Percentiles rank a stretch among this genome's conserved stretches.
Conservation (phyloP, 306 rosid genomes). For the Cicer arietinum region DNA sequence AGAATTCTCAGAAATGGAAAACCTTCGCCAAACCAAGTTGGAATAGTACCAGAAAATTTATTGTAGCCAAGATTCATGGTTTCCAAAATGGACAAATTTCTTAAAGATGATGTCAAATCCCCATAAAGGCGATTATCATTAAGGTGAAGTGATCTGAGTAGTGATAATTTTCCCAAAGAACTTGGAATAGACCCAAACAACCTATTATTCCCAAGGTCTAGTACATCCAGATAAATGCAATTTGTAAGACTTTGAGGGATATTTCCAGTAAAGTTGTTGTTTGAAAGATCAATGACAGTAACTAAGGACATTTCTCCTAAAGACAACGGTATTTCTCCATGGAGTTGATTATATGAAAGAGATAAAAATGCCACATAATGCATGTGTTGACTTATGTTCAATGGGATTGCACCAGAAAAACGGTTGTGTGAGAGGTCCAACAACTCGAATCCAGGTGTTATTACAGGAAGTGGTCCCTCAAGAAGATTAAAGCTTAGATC, state of each 20-base stretch:
- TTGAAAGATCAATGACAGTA: background rate
- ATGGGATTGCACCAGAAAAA: constrained; percentile 52
- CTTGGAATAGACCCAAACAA: background rate
- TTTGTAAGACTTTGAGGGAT: background rate
- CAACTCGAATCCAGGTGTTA: background rate
- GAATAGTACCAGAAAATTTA: background rate
- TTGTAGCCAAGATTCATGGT: constrained; percentile 1
- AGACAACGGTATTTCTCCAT: background rate
- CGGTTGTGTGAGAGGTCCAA: constrained; percentile 55
- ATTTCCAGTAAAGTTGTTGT: background rate
- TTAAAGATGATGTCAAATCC: background rate
- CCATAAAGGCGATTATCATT: background rate
- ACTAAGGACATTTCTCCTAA: background rate
- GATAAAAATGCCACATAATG: background rate
- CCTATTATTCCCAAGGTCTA: constrained; percentile 5
- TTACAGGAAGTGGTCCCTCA: background rate
- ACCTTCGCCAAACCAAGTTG: background rate
- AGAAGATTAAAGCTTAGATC: constrained; percentile 10
- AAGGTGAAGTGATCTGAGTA: background rate
- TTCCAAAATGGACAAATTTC: background rate
- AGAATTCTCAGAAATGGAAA: background rate
- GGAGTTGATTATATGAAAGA: background rate
- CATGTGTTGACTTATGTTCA: constrained; percentile 17
- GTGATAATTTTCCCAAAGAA: background rate
- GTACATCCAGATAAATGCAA: background rate